These are phyloP conservation scores for Trichoderma citrinoviride DNA, from an alignment of 2,329 filamentous ascomycete species.

Conservation along the genomic window DNA sequence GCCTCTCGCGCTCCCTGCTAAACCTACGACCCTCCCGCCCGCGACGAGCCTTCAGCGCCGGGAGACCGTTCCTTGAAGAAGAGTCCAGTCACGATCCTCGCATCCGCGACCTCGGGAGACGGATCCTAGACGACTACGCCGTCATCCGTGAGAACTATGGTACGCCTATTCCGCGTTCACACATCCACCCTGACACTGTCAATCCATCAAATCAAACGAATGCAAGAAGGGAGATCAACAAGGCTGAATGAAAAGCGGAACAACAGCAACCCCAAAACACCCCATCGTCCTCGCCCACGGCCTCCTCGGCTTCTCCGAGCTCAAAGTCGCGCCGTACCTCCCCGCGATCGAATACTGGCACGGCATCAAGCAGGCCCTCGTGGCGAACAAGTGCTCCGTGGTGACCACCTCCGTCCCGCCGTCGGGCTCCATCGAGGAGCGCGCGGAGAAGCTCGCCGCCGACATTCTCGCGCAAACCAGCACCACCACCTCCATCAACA, in stretches of 20 bases:
- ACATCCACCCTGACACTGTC: too few species aligned
- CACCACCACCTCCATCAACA: conserved; percentile 29
- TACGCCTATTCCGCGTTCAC: too few species aligned
- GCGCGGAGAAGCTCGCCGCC: conserved; percentile 55
- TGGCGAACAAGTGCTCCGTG: conserved; percentile 52
- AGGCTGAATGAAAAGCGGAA: too few species aligned
- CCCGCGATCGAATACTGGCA: conserved; percentile 63
- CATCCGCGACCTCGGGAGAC: conserved; percentile 40
- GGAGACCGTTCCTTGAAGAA: conserved; percentile 5
- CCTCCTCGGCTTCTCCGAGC: conserved; percentile 61
- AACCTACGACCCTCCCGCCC: not conserved
- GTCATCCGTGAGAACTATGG: conserved; percentile 45
- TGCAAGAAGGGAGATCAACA: not conserved
- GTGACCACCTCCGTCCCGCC: conserved; percentile 62
- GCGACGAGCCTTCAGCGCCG: conserved; percentile 8
- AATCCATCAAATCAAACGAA: not conserved
- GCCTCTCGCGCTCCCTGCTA: conserved; percentile 12
- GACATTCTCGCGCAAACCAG: conserved; percentile 50
- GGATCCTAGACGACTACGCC: conserved; percentile 49
- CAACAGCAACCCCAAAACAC: conserved; percentile 53
- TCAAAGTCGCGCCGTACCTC: conserved; percentile 52
- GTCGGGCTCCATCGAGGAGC: conserved; percentile 58
- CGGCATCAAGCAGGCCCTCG: conserved; percentile 59
- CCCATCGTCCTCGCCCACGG: conserved; percentile 66
- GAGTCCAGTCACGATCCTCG: conserved; percentile 38